Percentiles rank a stretch among this genome's conserved stretches.
Evolutionary conservation across 352 stramenopile genomes (phyloP).

Genomic region (Phytophthora lateralis): DNA sequence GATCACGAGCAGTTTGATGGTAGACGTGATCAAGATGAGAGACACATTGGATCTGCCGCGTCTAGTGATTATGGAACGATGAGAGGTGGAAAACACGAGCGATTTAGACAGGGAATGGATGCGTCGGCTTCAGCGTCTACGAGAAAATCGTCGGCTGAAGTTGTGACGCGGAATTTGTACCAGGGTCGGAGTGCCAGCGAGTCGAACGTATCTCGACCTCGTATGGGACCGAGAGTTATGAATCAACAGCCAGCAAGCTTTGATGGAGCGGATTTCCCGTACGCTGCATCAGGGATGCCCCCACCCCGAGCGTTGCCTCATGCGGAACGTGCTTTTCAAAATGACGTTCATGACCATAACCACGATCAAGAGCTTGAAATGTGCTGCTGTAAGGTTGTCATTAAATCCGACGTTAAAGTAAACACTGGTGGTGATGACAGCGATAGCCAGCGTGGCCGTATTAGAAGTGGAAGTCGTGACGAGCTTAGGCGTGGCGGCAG

Average conservation of each 20-base stretch:
- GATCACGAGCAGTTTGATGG: constrained; percentile 2
- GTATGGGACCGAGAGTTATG: constrained; percentile 1
- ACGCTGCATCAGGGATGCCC: constrained; percentile 20
- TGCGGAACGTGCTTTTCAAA: constrained; percentile 32
- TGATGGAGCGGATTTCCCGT: constrained; percentile 19
- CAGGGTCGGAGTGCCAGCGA: constrained; percentile 22
- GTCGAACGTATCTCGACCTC: constrained; percentile 13
- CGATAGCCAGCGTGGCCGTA: constrained; percentile 8
- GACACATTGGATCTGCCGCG: constrained; percentile 1
- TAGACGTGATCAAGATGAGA: constrained; percentile 9
- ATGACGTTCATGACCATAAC: constrained; percentile 19
- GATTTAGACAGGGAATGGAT: not conserved
- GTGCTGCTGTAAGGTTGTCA: constrained; percentile 46
- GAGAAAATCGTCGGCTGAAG: constrained; percentile 28
- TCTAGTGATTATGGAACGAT: constrained; percentile 33
- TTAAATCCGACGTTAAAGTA: constrained; percentile 23
- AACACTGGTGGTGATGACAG: constrained; percentile 6
- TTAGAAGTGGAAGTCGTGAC: constrained; percentile 5
- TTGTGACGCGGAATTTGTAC: constrained; percentile 31
- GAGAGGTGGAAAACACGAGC: constrained; percentile 16
- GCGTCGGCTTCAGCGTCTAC: not conserved
- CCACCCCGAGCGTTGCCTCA: constrained; percentile 9
- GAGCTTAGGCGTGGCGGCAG: constrained; percentile 11
- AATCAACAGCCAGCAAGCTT: constrained; percentile 16
- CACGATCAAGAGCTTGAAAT: constrained; percentile 37